Evolutionary conservation across 2,329 filamentous ascomycete genomes (phyloP), one percentile per base, ranked within the genome.

Genomic region (Neopestalotiopsis clavispora): DNA sequence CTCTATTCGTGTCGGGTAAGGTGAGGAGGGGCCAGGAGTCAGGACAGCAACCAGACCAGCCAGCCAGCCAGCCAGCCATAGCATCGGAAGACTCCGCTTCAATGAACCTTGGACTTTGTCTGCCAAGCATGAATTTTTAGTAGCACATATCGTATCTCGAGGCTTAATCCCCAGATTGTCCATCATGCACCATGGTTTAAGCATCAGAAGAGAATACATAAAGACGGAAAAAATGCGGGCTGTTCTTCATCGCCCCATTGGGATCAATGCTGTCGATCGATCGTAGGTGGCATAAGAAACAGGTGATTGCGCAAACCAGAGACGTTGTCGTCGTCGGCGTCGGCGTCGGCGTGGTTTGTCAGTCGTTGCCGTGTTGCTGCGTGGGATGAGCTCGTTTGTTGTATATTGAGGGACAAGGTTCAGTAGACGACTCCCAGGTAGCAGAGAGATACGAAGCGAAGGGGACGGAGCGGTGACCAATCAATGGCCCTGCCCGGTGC

Each of bases 401-500:
- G 20, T 45, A 65, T 52, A 52, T 65, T 49, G 62, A 34, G 38
- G 7, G 62, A 60, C 62, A 65, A 45, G 62, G 62, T 42, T 65
- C n/a, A 52, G 34, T 28, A 12, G 62, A 12, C 17, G 14, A 14
- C 32, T 62, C 14, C 9, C n/a, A n/a, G 32, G 30, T 5, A 20
- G 32, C 28, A 30, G 23, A 59, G 10, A 34, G 23, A 63, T 28
- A 34, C 60, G n/a, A 65, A 40, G 62, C 20, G 38, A 34, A 52
- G 42, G n/a, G 62, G 38, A 12, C 34, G 34, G 62, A 30, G 28
- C 62, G 62, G 62, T 65, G 62, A 49, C 62, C 62, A 65, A 65
- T 65, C 62, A 65, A 42, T 30, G 23, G 30, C 20, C 30, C 38
- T 40, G n/a, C 30, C 32, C 4, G n/a, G 32, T 12, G 59, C 32